Evolutionary conservation across 139 green algal species (phyloP).

Genomic region (Gonium pectorale): DNA sequence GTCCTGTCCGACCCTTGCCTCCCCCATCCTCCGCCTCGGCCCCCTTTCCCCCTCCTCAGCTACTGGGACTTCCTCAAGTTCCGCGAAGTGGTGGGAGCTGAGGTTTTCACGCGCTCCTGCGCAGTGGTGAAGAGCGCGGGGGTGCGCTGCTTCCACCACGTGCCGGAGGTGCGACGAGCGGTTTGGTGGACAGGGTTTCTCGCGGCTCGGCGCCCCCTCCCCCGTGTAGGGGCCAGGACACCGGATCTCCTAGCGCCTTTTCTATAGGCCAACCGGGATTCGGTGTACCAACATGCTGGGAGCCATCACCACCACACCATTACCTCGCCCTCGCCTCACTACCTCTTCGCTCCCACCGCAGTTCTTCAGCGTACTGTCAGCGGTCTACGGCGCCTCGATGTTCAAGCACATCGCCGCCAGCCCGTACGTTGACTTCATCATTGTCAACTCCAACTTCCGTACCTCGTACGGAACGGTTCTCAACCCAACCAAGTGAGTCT

Average conservation of each 20-base stretch:
- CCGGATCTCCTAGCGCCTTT: no score
- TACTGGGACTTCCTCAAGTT: conserved; percentile 33
- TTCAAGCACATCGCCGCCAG: conserved; percentile 36
- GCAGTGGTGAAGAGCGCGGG: conserved; percentile 1
- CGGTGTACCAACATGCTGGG: neutral
- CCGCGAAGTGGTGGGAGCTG: neutral
- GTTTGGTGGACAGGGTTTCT: neutral
- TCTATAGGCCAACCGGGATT: neutral
- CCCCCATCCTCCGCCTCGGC: neutral
- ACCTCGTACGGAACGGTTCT: conserved; percentile 26
- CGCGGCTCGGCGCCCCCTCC: no score
- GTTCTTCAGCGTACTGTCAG: conserved; percentile 15
- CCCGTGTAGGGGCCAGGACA: neutral
- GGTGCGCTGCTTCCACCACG: conserved; percentile 30
- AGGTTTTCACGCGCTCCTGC: conserved; percentile 7
- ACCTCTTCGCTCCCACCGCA: neutral
- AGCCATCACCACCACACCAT: no score
- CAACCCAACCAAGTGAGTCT: conserved; percentile 7
- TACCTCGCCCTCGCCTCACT: neutral
- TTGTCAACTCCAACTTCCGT: conserved; percentile 11
- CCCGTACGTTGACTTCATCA: conserved; percentile 18
- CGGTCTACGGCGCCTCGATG: conserved; percentile 34
- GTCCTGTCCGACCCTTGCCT: no score
- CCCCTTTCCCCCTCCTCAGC: neutral
- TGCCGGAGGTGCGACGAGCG: conserved; percentile 8